Base-by-base conservation (phyloP, 176 grass and related monocot species). In the sorghum (Sorghum bicolor) region DNA sequence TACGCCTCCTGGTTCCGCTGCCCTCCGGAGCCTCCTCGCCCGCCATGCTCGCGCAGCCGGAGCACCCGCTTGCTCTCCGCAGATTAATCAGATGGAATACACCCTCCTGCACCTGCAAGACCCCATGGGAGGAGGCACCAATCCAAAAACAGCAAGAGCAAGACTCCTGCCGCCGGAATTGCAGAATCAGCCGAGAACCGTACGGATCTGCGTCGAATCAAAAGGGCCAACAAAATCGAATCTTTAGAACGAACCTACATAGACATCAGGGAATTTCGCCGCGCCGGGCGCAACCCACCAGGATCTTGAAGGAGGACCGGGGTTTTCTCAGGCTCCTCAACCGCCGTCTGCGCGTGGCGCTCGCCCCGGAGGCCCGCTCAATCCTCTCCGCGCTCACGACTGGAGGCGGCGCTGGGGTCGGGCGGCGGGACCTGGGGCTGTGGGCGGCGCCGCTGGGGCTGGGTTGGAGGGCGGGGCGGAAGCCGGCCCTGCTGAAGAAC, bases 1-100 rank as follows among this genome's bases (percentile, higher is more conserved):
- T 86, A 36, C 67, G 58, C 34, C 75, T 58, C 67, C 84, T 83
- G n/a, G 75, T 74, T 61, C 30, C 58, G 67, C 78, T 85, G 5
- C 68, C 74, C 83, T 75, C 86, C 20, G 73, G 45, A 34, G 33
- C 31, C 73, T 70, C 83, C 52, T 79, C 78, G 6, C 65, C 55
- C 0, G 68, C 86, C 90, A 92, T 92, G 36, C 33, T 71, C 58
- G 8, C 26, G n/a, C 16, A 38, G 13, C 25, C 19, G 5, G n/a
- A 72, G 19, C 41, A 72, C 24, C 29, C 30, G 12, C 50, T 83
- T 43, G 17, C 39, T 30, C 40, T 34, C 50, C 29, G 33, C 66
- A 19, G 30, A 79, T 79, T n/a, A 72, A 63, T 45, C 55, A 58
- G 55, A 58, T 22, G 8, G 33, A 3, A 47, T 11, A 12, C 6